Evolutionary conservation across 176 grass and related monocot genomes (phyloP), one percentile per base, ranked within the genome.

Genomic region (Phragmites australis): DNA sequence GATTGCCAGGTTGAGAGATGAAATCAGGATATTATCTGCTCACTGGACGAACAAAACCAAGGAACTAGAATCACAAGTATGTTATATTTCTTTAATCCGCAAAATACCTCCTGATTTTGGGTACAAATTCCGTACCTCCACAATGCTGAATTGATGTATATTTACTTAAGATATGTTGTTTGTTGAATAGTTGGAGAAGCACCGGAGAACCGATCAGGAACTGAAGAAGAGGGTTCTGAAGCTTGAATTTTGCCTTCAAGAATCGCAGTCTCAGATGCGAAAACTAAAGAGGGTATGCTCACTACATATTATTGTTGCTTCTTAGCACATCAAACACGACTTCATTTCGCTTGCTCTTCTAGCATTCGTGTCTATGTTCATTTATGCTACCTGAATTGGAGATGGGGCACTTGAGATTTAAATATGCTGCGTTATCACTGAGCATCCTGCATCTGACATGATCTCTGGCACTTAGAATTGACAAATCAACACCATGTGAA

Each of bases 231-330:
- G 75, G 66, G 81, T 98, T 82, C 58, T 98, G n/a, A 98, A 98
- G 69, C 96, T 94, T 50, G 96, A 98, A 57, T 95, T 98, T 70
- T 98, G 92, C 52, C 90, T 98, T 46, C 96, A 98, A 83, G 96
- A 98, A 89, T 87, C 96, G 62, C 88, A 89, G 37, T 93, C 80
- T 8, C 96, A 98, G 32, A 98, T 94, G 66, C 76, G 92, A 31
- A 98, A 94, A 81, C 79, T 98, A 75, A 90, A 91, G 52, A 91
- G 88, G 88, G 96, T 98, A 91, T 71, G 49, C 52, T 68, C 14
- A 32, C 30, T 60, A 51, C 43, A n/a, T 43, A 31, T 54, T 59
- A 9, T 53, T 65, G 9, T 53, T 59, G 17, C 16, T 68, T 56
- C 32, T 31, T 75, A 72, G 50, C 55, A 41, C 46, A 26, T n/a